Conservation (phyloP, 2,329 filamentous ascomycete species). For the Thelonectria discophora region DNA sequence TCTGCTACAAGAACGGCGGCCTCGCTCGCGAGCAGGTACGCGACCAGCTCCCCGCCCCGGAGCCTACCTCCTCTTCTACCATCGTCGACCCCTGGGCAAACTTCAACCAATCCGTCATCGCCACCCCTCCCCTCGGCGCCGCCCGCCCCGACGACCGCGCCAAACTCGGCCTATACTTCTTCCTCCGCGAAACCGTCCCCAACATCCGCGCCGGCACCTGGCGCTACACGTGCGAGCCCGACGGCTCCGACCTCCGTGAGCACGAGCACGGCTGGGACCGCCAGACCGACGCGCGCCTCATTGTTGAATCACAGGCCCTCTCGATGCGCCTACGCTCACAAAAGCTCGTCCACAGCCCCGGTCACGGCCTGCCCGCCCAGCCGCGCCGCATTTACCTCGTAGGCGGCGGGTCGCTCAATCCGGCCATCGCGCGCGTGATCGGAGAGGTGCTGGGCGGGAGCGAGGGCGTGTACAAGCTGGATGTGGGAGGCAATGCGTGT, state of each 20-base stretch:
- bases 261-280: constrained; percentile 53
- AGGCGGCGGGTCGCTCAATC: constrained; percentile 89
- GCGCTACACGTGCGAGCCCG: constrained; percentile 73
- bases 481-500: constrained; percentile 95
- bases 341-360: constrained; percentile 72
- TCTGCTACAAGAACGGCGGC: constrained; percentile 99
- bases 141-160: constrained; percentile 62
- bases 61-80: constrained; percentile 28
- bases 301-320: constrained; percentile 94
- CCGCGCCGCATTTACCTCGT: constrained; percentile 93
- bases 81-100: constrained; percentile 70
- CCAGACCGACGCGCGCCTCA: constrained; percentile 80
- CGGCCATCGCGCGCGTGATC: constrained; percentile 84
- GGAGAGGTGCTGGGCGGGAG: constrained; percentile 88
- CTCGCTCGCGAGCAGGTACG: constrained; percentile 90
- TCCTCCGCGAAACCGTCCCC: constrained; percentile 93
- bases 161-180: constrained; percentile 93
- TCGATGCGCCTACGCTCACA: constrained; percentile 87
- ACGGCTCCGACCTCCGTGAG: constrained; percentile 61
- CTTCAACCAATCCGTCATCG: constrained; percentile 79
- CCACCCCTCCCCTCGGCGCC: constrained; percentile 75
- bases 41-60: constrained; percentile 73
- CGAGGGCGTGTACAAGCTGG: constrained; percentile 91
- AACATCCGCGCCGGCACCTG: constrained; percentile 88
- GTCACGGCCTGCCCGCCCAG: constrained; percentile 73